Evolutionary conservation across 371 early-diverging fungal species (phyloP).

Genomic region (Phascolomyces articulosus): DNA sequence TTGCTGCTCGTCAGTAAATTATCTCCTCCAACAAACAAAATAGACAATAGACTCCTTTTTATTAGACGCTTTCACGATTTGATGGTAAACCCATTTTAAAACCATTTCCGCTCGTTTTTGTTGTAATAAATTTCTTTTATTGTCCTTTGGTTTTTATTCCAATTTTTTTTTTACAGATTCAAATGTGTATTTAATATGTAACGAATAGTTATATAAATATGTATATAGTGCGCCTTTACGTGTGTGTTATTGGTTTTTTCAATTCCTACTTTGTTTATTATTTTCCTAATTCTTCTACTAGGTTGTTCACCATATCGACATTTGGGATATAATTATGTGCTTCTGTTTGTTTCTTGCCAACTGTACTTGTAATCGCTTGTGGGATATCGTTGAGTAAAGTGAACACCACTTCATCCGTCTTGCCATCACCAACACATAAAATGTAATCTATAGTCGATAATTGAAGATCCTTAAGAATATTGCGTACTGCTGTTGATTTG

Average conservation of each 20-base stretch:
- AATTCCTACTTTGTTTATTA: neutral
- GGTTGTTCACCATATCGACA: slow-evolving; percentile 63
- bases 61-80: too few relatives aligned
- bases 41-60: neutral
- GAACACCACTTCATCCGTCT: slow-evolving; percentile 93
- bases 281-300: slow-evolving; percentile 55
- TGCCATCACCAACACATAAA: slow-evolving; percentile 91
- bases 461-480: slow-evolving; percentile 83
- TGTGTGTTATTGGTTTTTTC: neutral
- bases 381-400: slow-evolving; percentile 69
- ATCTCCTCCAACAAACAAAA: neutral
- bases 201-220: neutral
- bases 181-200: slow-evolving; percentile 5
- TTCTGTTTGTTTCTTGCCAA: slow-evolving; percentile 96
- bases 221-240: neutral
- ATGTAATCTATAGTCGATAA: slow-evolving; percentile 65
- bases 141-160: too few relatives aligned
- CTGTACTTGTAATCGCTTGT: slow-evolving; percentile 82
- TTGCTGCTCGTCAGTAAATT: slow-evolving; percentile 55
- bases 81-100: too few relatives aligned
- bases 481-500: slow-evolving; percentile 85
- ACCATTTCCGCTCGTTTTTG: neutral
- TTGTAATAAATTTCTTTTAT: slow-evolving; percentile 1
- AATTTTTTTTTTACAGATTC: slow-evolving; percentile 9
- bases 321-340: slow-evolving; percentile 85